Conservation (phyloP, 257 asterid species). For the Solanum habrochaites region DNA sequence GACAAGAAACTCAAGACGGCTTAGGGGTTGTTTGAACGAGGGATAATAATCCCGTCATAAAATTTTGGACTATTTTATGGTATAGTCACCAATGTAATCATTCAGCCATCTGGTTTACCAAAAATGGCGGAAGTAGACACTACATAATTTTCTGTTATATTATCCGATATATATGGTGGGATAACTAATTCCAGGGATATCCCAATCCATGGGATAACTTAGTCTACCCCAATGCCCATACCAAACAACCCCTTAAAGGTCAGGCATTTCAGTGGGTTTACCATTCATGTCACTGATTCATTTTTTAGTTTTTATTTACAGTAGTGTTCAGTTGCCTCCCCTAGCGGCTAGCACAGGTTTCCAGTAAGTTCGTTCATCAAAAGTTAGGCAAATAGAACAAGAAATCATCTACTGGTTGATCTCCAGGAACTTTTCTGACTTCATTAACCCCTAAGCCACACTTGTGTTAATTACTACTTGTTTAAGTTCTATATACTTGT, state of each 20-base stretch:
- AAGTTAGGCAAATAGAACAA: neutral
- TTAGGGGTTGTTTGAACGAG: neutral
- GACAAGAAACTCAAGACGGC: neutral
- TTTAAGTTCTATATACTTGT: neutral
- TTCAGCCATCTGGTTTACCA: neutral
- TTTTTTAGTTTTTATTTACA: neutral
- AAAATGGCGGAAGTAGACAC: neutral
- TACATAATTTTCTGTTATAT: neutral
- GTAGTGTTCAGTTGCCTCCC: neutral
- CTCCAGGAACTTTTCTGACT: neutral
- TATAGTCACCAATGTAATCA: neutral
- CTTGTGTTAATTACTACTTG: neutral
- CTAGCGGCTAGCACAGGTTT: neutral
- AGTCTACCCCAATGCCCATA: neutral
- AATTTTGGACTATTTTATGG: neutral
- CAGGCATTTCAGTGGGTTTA: neutral
- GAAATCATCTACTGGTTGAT: neutral
- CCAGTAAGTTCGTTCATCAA: neutral
- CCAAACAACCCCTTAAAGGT: neutral
- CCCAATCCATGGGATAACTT: neutral
- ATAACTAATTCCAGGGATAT: neutral
- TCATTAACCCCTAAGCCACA: neutral
- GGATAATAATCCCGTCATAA: neutral
- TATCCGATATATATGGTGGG: neutral
- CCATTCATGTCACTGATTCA: neutral